Percentiles rank a stretch among this genome's conserved stretches.
Conservation (phyloP, 75 land plant genomes). For the Picea glauca region DNA sequence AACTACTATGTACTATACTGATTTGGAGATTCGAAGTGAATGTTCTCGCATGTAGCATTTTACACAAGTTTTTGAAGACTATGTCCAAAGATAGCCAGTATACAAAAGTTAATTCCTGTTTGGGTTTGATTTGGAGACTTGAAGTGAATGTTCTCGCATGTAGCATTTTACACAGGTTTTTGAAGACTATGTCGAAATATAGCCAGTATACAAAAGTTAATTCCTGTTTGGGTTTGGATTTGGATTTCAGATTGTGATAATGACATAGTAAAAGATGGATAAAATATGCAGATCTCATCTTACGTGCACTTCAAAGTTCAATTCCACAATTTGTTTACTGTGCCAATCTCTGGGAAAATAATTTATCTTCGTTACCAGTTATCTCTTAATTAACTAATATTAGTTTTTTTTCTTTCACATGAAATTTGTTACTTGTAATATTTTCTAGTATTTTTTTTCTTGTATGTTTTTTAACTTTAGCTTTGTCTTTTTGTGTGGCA, state of each 20-base stretch:
- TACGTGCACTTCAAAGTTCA: neutral
- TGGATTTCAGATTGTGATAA: neutral
- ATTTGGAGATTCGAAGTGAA: too few species aligned
- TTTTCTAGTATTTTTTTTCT: neutral
- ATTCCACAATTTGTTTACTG: neutral
- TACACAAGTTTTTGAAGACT: too few species aligned
- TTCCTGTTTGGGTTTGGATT: too few species aligned
- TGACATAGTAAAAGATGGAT: neutral
- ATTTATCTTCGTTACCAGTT: neutral
- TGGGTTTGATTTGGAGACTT: too few species aligned
- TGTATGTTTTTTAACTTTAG: neutral
- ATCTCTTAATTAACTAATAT: neutral
- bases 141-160: too few species aligned
- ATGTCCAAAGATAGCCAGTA: too few species aligned
- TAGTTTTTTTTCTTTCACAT: neutral
- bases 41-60: too few species aligned
- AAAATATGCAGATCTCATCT: neutral
- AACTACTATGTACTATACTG: too few species aligned
- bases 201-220: too few species aligned
- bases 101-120: too few species aligned
- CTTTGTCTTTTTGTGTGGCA: slow-evolving; percentile 22
- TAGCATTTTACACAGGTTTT: too few species aligned
- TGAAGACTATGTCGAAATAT: too few species aligned
- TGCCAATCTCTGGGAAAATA: neutral
- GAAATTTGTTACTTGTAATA: neutral